Base-by-base conservation (phyloP, 2,329 filamentous ascomycete species). In the Exophiala oligosperma region DNA sequence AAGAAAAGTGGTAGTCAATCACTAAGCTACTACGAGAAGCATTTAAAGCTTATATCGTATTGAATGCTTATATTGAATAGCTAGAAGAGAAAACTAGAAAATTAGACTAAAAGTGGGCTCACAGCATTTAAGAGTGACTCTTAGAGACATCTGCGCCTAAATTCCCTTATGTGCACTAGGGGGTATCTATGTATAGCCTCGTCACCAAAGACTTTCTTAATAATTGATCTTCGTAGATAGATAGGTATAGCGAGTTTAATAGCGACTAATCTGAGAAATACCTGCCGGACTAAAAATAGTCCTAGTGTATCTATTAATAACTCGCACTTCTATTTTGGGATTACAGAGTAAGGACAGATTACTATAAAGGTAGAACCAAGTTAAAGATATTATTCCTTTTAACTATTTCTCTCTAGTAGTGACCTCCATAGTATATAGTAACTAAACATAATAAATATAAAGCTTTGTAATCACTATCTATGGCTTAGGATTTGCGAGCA, bases 21-120 rank as follows among this genome's bases (percentile, higher is more conserved):
- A 35, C 51, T 32, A 53, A 29, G n/a, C 26, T 53, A 29, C 51
- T 53, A 21, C 38, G 51, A 46, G 51, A 53, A 28, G 51, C 51
- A 11, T 53, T 44, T 24, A 37, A 53, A 53, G 38, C n/a, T 8
- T 53, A 53, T 46, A 24, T 53, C 9, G 51, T 53, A 23, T 46
- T 53, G 38, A 44, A 53, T 46, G 51, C 24, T 21, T 53, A 32
- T 46, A 32, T 53, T 46, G 38, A 53, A 28, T 9, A 53, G n/a
- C 41, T 53, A 4, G 37, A 53, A 23, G 12, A 53, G 14, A 37
- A 53, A n/a, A 37, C 26, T n/a, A 28, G 32, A 35, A 23, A n/a
- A 32, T 11, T 53, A 9, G 41, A 44, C 21, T 17, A 29, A 29
- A 21, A 53, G 32, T 53, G 38, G 51, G 51, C 38, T 21, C 11